Conservation (phyloP, 805 yeast genomes). For the Ogataea trehaloabstinens region DNA sequence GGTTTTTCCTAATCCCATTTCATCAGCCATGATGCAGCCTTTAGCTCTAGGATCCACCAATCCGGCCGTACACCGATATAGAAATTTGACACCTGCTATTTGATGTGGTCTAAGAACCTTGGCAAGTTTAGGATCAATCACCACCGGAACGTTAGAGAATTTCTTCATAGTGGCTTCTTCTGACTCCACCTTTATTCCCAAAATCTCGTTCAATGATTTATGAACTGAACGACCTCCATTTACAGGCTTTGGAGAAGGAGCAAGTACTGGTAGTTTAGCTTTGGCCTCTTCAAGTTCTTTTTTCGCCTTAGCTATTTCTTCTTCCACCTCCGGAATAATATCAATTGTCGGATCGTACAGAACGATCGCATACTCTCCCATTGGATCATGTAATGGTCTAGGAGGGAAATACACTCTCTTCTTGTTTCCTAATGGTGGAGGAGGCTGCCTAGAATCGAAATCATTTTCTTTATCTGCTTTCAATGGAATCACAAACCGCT, state of each 20-base stretch:
- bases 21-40: constrained; percentile 98
- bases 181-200: constrained; percentile 63
- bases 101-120: constrained; percentile 93
- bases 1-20: constrained; percentile 93
- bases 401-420: constrained; percentile 72
- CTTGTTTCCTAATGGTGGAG: constrained; percentile 84
- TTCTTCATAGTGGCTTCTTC: constrained; percentile 45
- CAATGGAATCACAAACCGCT: constrained; percentile 64
- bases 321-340: constrained; percentile 34
- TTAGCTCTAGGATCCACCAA: constrained; percentile 76
- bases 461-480: constrained; percentile 38
- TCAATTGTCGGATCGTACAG: constrained; percentile 95
- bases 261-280: constrained; percentile 14
- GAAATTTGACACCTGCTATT: constrained; percentile 88
- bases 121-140: constrained; percentile 84
- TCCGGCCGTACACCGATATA: constrained; percentile 90
- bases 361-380: constrained; percentile 90
- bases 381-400: constrained; percentile 91
- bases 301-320: constrained; percentile 28
- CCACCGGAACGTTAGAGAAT: constrained; percentile 90
- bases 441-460: constrained; percentile 37
- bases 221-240: constrained; percentile 46
- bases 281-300: constrained; percentile 24
- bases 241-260: constrained; percentile 17
- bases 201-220: constrained; percentile 71